These are phyloP conservation scores for Nymphaea colorata DNA, from an alignment of 164 flowering plant genomes.

Conservation along the genomic window DNA sequence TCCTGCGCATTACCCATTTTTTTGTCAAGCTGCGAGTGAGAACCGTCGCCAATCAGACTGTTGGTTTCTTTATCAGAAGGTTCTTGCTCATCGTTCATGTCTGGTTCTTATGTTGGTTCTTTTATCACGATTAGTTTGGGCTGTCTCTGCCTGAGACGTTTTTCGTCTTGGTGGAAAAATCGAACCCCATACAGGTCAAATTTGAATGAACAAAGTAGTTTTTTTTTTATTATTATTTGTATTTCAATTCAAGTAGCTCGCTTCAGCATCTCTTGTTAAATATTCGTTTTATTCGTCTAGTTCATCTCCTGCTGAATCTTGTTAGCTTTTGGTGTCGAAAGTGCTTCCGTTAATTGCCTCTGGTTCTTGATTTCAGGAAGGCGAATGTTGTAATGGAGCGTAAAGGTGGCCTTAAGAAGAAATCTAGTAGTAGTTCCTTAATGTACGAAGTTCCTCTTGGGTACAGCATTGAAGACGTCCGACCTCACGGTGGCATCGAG, in stretches of 20 bases:
- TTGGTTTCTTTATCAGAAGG: not conserved
- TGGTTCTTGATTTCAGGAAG: constrained; percentile 12
- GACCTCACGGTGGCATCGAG: constrained; percentile 73
- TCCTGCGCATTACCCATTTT: not conserved
- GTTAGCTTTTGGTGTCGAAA: not conserved
- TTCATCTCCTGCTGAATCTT: not conserved
- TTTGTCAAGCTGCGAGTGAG: not conserved
- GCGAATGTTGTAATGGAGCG: constrained; percentile 69
- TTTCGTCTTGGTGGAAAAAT: too few species aligned
- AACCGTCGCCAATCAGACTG: not conserved
- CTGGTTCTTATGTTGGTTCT: too few species aligned
- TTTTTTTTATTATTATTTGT: not conserved
- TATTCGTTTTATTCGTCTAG: not conserved
- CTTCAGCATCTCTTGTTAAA: not conserved
- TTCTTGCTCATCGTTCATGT: too few species aligned
- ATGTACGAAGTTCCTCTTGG: constrained; percentile 75
- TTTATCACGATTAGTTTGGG: too few species aligned
- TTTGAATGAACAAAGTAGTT: too few species aligned
- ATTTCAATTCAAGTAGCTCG: not conserved
- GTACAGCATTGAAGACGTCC: constrained; percentile 79
- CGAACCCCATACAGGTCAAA: too few species aligned
- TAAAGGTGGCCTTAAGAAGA: constrained; percentile 47
- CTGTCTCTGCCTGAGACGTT: too few species aligned
- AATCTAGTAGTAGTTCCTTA: constrained; percentile 29
- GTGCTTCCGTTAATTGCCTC: not conserved